These are phyloP conservation scores for Starmerella etchellsii DNA, from an alignment of 805 yeast genomes.

Conservation along the genomic window DNA sequence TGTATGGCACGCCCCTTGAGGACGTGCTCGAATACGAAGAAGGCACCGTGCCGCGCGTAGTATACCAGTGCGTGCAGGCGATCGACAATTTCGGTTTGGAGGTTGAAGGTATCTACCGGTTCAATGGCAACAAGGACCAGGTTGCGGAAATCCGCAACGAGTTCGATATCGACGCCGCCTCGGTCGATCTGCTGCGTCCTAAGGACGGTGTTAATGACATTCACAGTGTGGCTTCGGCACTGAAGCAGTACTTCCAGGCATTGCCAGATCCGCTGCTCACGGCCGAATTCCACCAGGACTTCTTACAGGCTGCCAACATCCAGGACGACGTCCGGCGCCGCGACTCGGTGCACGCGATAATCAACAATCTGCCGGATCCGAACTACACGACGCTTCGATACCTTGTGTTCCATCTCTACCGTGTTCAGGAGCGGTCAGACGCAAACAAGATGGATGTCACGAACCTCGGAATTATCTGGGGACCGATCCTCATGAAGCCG, in stretches of 20 bases:
- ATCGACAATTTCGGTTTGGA: constrained; percentile 76
- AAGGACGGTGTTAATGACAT: constrained; percentile 60
- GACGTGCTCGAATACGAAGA: constrained; percentile 66
- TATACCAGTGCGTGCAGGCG: constrained; percentile 73
- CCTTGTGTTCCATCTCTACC: constrained; percentile 70
- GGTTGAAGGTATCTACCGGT: constrained; percentile 80
- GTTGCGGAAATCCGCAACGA: constrained; percentile 59
- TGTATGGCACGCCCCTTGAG: constrained; percentile 80
- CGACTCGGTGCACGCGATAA: constrained; percentile 69
- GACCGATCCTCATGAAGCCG: constrained; percentile 67
- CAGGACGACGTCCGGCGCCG: constrained; percentile 48
- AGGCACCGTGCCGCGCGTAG: constrained; percentile 83
- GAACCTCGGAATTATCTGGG: constrained; percentile 86
- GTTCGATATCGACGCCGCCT: constrained; percentile 52
- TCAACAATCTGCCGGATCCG: constrained; percentile 85
- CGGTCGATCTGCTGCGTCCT: constrained; percentile 40
- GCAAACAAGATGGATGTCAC: constrained; percentile 70
- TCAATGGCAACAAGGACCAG: constrained; percentile 64
- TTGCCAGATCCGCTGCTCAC: constrained; percentile 83
- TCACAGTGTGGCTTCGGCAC: constrained; percentile 72
- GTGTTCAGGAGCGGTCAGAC: constrained; percentile 50
- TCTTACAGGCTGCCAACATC: constrained; percentile 59
- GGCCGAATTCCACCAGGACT: constrained; percentile 43
- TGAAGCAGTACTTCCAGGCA: constrained; percentile 70
- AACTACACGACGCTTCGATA: constrained; percentile 85